Evolutionary conservation across 306 rosid genomes (phyloP).

Genomic region (Crotalaria pallida): DNA sequence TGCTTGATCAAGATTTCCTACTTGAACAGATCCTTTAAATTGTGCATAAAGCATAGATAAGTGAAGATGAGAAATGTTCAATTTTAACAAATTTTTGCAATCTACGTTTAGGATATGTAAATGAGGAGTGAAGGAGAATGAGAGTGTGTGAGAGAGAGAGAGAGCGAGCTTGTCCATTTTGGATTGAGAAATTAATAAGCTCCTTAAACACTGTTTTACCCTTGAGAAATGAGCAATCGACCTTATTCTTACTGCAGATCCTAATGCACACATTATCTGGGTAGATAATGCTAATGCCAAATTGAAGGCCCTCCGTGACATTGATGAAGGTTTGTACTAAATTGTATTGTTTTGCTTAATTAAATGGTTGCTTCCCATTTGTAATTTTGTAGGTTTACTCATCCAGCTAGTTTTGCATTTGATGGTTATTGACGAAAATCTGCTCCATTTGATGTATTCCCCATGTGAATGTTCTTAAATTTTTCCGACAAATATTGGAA

Average conservation of each 20-base stretch:
- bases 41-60: not conserved
- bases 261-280: conserved; percentile 88
- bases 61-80: not conserved
- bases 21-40: not conserved
- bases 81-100: not conserved
- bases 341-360: not conserved
- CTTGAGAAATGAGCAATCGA: conserved; percentile 7
- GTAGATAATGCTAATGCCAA: conserved; percentile 65
- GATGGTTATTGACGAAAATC: not conserved
- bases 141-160: not conserved
- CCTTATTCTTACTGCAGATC: conserved; percentile 54
- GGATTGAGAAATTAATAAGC: not conserved
- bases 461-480: not conserved
- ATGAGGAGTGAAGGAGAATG: not conserved
- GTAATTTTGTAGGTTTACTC: not conserved
- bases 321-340: conserved; percentile 56
- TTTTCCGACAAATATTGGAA: not conserved
- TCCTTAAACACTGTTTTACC: not conserved
- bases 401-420: not conserved
- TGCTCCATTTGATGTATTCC: not conserved
- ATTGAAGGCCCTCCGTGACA: conserved; percentile 71
- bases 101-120: not conserved
- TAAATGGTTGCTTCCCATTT: not conserved
- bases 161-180: not conserved
- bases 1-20: not conserved